Percentiles rank a stretch among this genome's conserved stretches.
Evolutionary conservation across 805 yeast genomes (phyloP).

Genomic region (Cephaloascus fragrans): DNA sequence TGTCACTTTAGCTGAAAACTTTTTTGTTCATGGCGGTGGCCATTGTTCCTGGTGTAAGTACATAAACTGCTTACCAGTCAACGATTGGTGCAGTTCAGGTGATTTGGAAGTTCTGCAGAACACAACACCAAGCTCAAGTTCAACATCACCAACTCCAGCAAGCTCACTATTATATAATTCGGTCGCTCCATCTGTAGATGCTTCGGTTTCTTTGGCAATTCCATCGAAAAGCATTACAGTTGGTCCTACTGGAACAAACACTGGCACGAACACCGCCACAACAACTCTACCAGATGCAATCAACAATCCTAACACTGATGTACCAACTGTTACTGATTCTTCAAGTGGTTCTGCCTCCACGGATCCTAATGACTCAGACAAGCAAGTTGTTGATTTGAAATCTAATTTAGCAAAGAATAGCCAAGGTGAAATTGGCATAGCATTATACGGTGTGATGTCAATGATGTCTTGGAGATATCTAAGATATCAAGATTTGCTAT

Average conservation of each 20-base stretch:
- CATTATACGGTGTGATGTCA: not conserved
- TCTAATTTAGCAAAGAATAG: no score
- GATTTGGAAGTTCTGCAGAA: conserved; percentile 19
- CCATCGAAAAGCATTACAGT: not conserved
- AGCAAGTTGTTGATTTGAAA: no score
- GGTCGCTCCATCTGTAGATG: no score
- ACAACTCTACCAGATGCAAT: not conserved
- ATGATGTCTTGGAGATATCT: conserved; percentile 1
- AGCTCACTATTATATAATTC: not conserved
- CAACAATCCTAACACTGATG: conserved; percentile 2
- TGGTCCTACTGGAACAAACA: not conserved
- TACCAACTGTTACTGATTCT: no score
- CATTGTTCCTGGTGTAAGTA: conserved; percentile 68
- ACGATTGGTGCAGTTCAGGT: conserved; percentile 59
- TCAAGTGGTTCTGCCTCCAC: conserved; percentile 4
- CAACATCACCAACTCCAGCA: not conserved
- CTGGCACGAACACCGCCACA: not conserved
- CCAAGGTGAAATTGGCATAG: not conserved
- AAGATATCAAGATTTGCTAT: not conserved
- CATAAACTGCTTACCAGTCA: conserved; percentile 59
- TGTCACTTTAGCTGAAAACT: conserved; percentile 36
- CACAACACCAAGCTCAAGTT: conserved; percentile 3
- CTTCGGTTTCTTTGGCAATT: no score
- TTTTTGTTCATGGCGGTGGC: conserved; percentile 36
- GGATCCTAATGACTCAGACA: not conserved